Base-by-base conservation (phyloP, 495 filamentous ascomycete genomes). In the Hypoxylon lienhwacheense region DNA sequence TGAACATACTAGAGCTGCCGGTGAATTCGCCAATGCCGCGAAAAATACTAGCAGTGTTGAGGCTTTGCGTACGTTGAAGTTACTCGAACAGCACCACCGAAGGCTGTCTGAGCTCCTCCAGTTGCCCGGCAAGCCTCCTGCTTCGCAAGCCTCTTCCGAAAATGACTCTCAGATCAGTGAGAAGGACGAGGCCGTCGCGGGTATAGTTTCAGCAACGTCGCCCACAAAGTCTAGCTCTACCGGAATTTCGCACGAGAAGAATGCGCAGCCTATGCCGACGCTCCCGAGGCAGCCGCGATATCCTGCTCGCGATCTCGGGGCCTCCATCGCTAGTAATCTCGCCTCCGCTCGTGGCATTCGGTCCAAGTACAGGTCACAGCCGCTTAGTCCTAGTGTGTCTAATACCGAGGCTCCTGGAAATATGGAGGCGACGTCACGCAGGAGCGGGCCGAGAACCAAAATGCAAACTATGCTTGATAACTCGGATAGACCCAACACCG, bases 311-410 rank as follows among this genome's bases (percentile, higher is more conserved):
- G 89, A 90, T 44, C 70, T 85, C 24, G 80, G 84, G 4, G 91
- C 91, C 0, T 95, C 91, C 2, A 95, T 96, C 47, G 92, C 90
- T 26, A 96, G 84, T 65, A 95, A 96, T 59, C 74, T 97, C 5
- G 91, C 91, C 0, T 90, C 89, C 2, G 91, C 90, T 4, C 77
- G 91, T 52, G 91, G 91, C 14, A 96, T 96, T 53, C 87, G 87
- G 1, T 76, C 85, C 12, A 83, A 84, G 46, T 77, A 81, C 40
- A 80, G 80, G 40, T 76, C 81, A 17, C 82, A 85, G 72, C 82
- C 70, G 63, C 78, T 71, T 12, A 86, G 81, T 5, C 86, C 86
- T n/a, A 86, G 82, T 25, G 72, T 90, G 14, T 87, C 87, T 45
- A 82, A 81, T 24, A 85, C 89, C 29, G 85, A 89, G 61, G 88